Percentiles rank a stretch among this genome's conserved stretches.
phyloP scores from a whole-genome alignment of 441 rosid genomes.

The Jatropha podagrica region DNA sequence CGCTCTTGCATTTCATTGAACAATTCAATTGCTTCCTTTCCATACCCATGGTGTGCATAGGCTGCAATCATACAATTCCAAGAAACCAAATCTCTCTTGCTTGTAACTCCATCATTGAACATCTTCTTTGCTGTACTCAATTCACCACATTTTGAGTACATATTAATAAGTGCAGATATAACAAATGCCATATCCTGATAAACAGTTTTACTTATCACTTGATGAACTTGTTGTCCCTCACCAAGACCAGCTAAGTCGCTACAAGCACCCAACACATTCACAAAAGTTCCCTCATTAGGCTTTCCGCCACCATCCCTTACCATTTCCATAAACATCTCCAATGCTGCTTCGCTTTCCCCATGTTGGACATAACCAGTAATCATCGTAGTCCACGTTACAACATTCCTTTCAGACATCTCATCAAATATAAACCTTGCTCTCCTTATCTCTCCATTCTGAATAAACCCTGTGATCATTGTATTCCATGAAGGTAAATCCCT shows the following conservation, averaged over 20 bases:
- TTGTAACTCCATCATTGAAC: slow-evolving; percentile 39
- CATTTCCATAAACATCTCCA: slow-evolving; percentile 49
- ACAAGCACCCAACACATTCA: slow-evolving; percentile 55
- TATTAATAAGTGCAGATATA: slow-evolving; percentile 55
- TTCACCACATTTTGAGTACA: slow-evolving; percentile 67
- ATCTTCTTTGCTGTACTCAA: slow-evolving; percentile 44
- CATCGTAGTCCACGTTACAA: slow-evolving; percentile 67
- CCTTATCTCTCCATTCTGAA: slow-evolving; percentile 37
- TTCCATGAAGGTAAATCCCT: slow-evolving; percentile 67
- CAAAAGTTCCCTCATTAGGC: slow-evolving; percentile 57
- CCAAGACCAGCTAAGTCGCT: slow-evolving; percentile 54
- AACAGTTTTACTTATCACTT: slow-evolving; percentile 47
- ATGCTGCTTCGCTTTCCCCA: slow-evolving; percentile 51
- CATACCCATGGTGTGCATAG: slow-evolving; percentile 65
- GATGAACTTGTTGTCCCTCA: slow-evolving; percentile 70
- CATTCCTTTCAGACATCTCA: slow-evolving; percentile 51
- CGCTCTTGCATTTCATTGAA: slow-evolving; percentile 48
- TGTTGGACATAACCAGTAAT: slow-evolving; percentile 49
- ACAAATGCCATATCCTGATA: slow-evolving; percentile 39
- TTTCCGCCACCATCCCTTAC: slow-evolving; percentile 36
- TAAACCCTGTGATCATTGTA: slow-evolving; percentile 59
- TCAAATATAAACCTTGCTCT: slow-evolving; percentile 44
- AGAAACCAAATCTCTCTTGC: slow-evolving; percentile 47
- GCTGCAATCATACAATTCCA: slow-evolving; percentile 68
- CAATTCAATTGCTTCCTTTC: slow-evolving; percentile 48